Evolutionary conservation across 805 yeast genomes (phyloP), one percentile per base, ranked within the genome.

Genomic region (Yarrowia phangngaensis): DNA sequence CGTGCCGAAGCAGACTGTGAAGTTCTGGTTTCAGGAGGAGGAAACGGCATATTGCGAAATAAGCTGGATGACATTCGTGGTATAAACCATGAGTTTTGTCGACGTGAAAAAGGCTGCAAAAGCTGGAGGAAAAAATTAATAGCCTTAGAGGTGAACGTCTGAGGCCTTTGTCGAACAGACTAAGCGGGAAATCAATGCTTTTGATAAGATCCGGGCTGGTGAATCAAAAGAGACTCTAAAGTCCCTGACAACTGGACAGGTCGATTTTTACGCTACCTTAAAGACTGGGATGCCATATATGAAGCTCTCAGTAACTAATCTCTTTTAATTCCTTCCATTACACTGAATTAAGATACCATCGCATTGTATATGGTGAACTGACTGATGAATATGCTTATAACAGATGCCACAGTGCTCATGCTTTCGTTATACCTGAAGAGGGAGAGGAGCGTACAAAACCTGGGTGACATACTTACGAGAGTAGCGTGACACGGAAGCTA

Each of bases 391-490:
- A n/a, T n/a, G n/a, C n/a, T n/a, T n/a, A n/a, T n/a, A n/a, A n/a
- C n/a, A n/a, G n/a, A n/a, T n/a, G n/a, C n/a, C n/a, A n/a, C n/a
- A n/a, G n/a, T n/a, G n/a, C n/a, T n/a, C n/a, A n/a, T n/a, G n/a
- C n/a, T n/a, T n/a, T n/a, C n/a, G n/a, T 22, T 19, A 38, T 4
- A 27, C 35, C 48, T 41, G 35, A 12, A 41, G 67, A 54, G 79
- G 85, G 48, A 84, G 65, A 9, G 97, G 97, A 17, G 95, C 95
- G 65, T 88, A 89, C 53, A 89, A 71, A 23, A 89, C 84, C 66
- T 89, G 97, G 1, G 97, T 89, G 16, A 82, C 92, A 63, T 88
- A 89, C 67, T 89, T 89, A 53, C 89, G 74, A 64, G 85, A 82
- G 68, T 89, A 89, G 63, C 97, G 73, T 27, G 85, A 89, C 19